These are phyloP conservation scores for Talaromyces sp. DNA, from an alignment of 2,329 filamentous ascomycete genomes.

Conservation along the genomic window DNA sequence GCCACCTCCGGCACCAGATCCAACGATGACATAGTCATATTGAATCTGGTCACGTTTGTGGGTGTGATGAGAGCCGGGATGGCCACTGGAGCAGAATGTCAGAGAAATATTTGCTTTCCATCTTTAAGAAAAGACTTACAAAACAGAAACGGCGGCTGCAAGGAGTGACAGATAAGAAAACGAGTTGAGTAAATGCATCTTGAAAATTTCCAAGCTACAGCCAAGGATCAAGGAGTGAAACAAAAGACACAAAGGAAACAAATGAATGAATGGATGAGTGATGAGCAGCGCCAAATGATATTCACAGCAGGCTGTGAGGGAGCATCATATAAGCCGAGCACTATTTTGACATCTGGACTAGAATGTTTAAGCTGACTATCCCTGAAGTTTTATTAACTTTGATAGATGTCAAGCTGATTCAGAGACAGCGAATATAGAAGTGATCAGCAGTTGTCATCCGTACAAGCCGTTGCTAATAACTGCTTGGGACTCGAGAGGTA, in stretches of 20 bases:
- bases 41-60: not conserved
- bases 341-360: not conserved
- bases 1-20: slow-evolving; percentile 35
- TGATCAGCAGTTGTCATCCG: not conserved
- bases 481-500: not conserved
- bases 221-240: not conserved
- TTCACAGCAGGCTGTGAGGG: not conserved
- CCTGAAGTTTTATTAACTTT: not conserved
- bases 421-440: not conserved
- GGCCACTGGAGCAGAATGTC: not conserved
- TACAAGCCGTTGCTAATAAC: not conserved
- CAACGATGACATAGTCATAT: slow-evolving; percentile 41
- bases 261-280: not conserved
- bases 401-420: not conserved
- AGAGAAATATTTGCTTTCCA: not conserved
- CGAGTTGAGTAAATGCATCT: not conserved
- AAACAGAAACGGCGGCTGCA: not conserved
- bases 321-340: not conserved
- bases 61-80: not conserved
- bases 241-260: not conserved
- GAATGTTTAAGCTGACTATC: not conserved
- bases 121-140: not conserved
- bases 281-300: not conserved
- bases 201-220: not conserved
- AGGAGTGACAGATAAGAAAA: not conserved